Evolutionary conservation across 2,329 filamentous ascomycete genomes (phyloP), one percentile per base, ranked within the genome.

Genomic region (Cryphonectria radicalis): DNA sequence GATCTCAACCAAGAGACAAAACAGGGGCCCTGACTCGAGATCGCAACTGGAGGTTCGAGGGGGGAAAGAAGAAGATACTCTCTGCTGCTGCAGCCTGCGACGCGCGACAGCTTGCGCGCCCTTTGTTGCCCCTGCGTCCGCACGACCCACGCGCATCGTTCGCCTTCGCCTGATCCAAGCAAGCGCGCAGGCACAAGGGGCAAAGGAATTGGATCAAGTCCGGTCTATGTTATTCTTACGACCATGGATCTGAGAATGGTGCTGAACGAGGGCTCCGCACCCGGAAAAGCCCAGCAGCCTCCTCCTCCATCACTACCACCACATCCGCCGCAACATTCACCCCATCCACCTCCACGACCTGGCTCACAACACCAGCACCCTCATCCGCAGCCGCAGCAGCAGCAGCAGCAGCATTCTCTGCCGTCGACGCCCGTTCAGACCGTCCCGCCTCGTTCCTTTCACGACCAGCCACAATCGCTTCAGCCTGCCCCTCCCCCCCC

Each of bases 221-320:
- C 22, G 59, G 62, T 8, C 32, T 64, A 25, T 25, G 57, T 5
- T n/a, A 53, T 66, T 66, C 72, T 62, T 43, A 67, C 65, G 17
- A 77, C 70, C 69, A 85, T 89, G 87, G 86, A 88, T 81, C 82
- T 89, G 70, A 80, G 82, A 74, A 84, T 83, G 22, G 86, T 90
- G 76, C 80, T 90, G 64, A 90, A 89, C 78, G 87, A 87, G 73
- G 84, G 81, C 75, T 77, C 77, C 63, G 78, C 79, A 66, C 76
- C 78, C 70, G 80, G 74, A 76, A 74, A 73, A 68, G n/a, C 76
- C 73, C 66, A 25, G 25, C 63, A 65, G 42, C 55, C 57, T 37
- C 35, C 66, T 55, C 42, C 50, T 43, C 66, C 69, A 77, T 74
- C 74, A 72, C 40, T 76, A 74, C 66, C 68, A 66, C 69, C 57